Evolutionary conservation across 2,329 filamentous ascomycete species (phyloP).

Genomic region (Acrocalymma vagum): DNA sequence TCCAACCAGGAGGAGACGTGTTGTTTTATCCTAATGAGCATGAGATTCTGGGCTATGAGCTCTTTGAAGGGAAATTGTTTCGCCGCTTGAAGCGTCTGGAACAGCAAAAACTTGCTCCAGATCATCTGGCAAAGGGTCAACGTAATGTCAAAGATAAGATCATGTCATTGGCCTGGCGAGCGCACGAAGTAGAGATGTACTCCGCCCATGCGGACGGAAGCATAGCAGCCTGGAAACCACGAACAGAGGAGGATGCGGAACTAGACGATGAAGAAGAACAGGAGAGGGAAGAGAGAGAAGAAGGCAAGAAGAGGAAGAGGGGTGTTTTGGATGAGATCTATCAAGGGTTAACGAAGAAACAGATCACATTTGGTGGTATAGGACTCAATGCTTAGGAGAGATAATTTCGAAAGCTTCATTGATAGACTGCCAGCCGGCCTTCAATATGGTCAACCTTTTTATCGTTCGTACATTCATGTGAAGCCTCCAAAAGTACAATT

Average conservation of each 20-base stretch:
- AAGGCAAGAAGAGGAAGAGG: constrained; percentile 69
- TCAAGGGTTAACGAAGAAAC: constrained; percentile 75
- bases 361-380: constrained; percentile 65
- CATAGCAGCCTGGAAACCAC: constrained; percentile 80
- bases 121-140: constrained; percentile 46
- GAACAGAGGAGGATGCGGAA: constrained; percentile 57
- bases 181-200: constrained; percentile 76
- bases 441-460: too few relatives aligned
- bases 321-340: constrained; percentile 84
- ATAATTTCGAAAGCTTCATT: too few relatives aligned
- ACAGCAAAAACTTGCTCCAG: constrained; percentile 19
- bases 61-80: constrained; percentile 78
- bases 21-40: constrained; percentile 80
- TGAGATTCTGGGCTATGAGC: constrained; percentile 80
- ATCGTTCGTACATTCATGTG: constrained; percentile 1
- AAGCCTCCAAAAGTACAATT: too few relatives aligned
- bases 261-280: constrained; percentile 54
- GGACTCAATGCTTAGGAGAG: too few relatives aligned
- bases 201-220: constrained; percentile 86
- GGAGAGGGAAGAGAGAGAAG: constrained; percentile 42
- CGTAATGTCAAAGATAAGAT: constrained; percentile 59
- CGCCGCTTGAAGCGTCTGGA: constrained; percentile 74
- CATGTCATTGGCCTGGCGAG: constrained; percentile 78
- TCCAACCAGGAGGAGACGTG: constrained; percentile 66
- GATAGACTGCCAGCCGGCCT: too few relatives aligned